A percentile compares a stretch with the other conserved stretches of the same genome.
phyloP scores from a whole-genome alignment of 139 green algal species.

The Chlamydomonas sp. region DNA sequence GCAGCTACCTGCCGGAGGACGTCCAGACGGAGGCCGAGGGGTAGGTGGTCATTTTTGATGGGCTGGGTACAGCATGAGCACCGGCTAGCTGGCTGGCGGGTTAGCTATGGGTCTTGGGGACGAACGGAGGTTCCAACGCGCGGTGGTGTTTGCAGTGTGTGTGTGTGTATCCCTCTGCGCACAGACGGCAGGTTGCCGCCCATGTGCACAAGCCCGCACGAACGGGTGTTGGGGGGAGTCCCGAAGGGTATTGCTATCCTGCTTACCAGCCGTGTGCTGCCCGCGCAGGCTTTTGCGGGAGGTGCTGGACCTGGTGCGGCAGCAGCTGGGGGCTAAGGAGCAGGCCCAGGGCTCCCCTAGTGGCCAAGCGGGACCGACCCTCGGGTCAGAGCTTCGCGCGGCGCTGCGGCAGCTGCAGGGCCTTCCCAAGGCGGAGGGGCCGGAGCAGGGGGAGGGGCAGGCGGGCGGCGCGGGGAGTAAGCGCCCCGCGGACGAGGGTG shows the following conservation, averaged over 20 bases:
- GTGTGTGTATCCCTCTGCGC: too few species aligned
- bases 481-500: not conserved
- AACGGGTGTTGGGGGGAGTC: too few species aligned
- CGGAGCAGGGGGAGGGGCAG: not conserved
- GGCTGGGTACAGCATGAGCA: not conserved
- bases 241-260: too few species aligned
- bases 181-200: too few species aligned
- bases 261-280: too few species aligned
- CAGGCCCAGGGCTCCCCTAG: not conserved
- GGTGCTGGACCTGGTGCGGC: not conserved
- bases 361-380: not conserved
- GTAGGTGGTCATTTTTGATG: not conserved
- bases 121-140: too few species aligned
- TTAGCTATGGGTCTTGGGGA: not conserved
- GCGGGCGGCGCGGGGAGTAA: not conserved
- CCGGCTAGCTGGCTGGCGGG: not conserved
- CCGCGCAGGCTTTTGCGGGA: too few species aligned
- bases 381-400: slow-evolving; percentile 5
- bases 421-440: too few species aligned
- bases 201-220: too few species aligned
- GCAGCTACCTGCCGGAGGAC: not conserved
- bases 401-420: slow-evolving; percentile 2
- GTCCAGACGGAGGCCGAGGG: slow-evolving; percentile 61
- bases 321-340: not conserved
- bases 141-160: too few species aligned